A percentile compares a stretch with the other conserved stretches of the same genome.
phyloP scores from a whole-genome alignment of 2,329 filamentous ascomycete species.

The Beauveria varroae region DNA sequence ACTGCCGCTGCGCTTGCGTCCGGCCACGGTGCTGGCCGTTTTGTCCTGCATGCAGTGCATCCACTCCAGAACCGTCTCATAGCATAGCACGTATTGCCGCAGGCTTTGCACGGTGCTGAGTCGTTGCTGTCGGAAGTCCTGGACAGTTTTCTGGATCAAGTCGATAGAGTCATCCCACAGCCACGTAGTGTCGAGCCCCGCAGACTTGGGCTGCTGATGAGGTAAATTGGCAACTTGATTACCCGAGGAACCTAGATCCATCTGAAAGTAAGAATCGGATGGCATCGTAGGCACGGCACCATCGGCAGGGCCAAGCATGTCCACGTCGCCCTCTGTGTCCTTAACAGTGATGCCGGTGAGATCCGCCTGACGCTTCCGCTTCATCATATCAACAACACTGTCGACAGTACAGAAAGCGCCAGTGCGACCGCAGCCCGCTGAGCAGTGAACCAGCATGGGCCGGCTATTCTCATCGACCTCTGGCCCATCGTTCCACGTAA shows the following conservation, averaged over 20 bases:
- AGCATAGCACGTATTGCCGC: constrained; percentile 90
- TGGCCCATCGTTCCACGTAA: constrained; percentile 51
- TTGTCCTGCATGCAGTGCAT: constrained; percentile 43
- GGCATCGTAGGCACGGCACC: constrained; percentile 21
- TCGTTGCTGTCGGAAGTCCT: constrained; percentile 81
- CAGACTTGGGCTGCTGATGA: not conserved
- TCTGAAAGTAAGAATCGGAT: constrained; percentile 9
- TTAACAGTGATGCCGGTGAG: constrained; percentile 14
- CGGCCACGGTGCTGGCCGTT: constrained; percentile 9
- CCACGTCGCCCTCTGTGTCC: constrained; percentile 37
- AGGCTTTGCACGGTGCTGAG: constrained; percentile 96
- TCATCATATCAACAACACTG: constrained; percentile 91
- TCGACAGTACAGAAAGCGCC: constrained; percentile 97
- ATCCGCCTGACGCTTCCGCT: constrained; percentile 58
- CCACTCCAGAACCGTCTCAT: constrained; percentile 93
- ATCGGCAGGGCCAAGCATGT: constrained; percentile 31
- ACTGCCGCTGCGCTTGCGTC: constrained; percentile 17
- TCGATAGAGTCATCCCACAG: constrained; percentile 64
- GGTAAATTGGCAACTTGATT: constrained; percentile 3
- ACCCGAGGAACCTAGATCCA: not conserved
- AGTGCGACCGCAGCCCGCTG: constrained; percentile 89
- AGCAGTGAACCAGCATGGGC: constrained; percentile 89
- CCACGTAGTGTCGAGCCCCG: constrained; percentile 50
- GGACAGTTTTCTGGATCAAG: constrained; percentile 77
- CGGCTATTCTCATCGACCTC: constrained; percentile 45